Base-by-base conservation (phyloP, 805 yeast genomes). In the Spencermartinsiella europaea region DNA sequence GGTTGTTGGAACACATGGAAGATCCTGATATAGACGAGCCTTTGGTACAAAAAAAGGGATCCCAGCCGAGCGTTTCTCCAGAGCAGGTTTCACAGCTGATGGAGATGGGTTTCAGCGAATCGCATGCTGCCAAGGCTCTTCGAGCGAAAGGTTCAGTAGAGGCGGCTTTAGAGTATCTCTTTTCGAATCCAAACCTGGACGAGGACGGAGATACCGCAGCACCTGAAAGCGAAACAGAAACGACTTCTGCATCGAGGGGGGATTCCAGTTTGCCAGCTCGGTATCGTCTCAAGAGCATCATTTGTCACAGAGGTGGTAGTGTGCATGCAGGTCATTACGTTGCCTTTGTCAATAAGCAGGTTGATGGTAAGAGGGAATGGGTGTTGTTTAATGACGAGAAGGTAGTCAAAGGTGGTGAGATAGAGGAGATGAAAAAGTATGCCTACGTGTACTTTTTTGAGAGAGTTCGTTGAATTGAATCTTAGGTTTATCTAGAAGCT, bases 241-340 rank as follows among this genome's bases (percentile, higher is more conserved):
- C 21, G 14, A 40, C 22, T 34, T 17, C 28, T 2, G 25, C 37
- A 4, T 46, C 48, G 5, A 50, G 47, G 5, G 42, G 52, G 4
- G 55, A 46, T 4, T 45, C 35, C 54, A 16, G 54, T 42, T 49
- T 42, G 16, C 68, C 67, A 12, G 66, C 74, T 0, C 49, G 55
- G 14, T 88, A 82, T 59, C 51, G 56, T 3, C 64, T 90, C 40
- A 70, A 74, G 38, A 83, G 84, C 0, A 82, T 85, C 3, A 72
- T 90, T 14, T 88, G 96, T 61, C 97, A 89, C 64, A 90, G 89
- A 63, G 97, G 97, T 5, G 72, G 80, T 1, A 83, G 95, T 10
- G 83, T 87, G 1, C 96, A 90, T 55, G 85, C 95, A 0, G 96
- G 96, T 0, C 97, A 89, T 63, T 89, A 89, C 63, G 96, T 90